phyloP scores from a whole-genome alignment of 2,329 filamentous ascomycete species.

The Helotiales sp. region DNA sequence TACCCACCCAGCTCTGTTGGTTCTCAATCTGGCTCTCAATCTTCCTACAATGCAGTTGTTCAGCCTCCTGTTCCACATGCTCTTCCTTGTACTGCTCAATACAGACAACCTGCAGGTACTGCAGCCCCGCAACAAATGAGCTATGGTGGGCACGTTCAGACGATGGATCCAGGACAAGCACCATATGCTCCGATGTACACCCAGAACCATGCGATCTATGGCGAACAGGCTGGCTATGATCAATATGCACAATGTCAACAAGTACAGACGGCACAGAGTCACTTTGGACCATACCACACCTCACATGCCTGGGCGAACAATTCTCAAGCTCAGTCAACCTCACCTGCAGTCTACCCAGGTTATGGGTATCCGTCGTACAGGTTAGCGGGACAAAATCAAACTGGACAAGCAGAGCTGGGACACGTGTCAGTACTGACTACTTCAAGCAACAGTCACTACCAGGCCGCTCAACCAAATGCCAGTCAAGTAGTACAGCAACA shows the following conservation, averaged over 20 bases:
- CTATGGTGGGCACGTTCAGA: not conserved
- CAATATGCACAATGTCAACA: not conserved
- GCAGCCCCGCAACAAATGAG: no score
- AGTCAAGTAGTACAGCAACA: not conserved
- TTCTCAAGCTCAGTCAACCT: not conserved
- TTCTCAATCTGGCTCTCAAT: no score
- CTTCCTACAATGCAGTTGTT: not conserved
- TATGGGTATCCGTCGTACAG: not conserved
- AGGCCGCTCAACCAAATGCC: not conserved
- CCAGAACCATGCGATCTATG: not conserved
- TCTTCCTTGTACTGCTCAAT: not conserved
- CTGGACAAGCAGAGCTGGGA: not conserved
- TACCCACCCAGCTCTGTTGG: not conserved
- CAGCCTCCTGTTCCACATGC: not conserved
- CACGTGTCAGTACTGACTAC: not conserved
- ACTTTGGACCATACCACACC: no score
- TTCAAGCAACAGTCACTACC: not conserved
- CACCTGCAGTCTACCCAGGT: not conserved
- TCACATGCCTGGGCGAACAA: not conserved
- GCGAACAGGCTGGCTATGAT: no score
- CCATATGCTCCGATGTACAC: not conserved
- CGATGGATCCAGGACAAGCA: not conserved
- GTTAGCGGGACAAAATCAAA: not conserved
- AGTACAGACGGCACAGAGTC: not conserved
- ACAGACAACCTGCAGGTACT: not conserved